These are phyloP conservation scores for Berberis vulgaris DNA, from an alignment of 164 flowering plant genomes.

Conservation along the genomic window DNA sequence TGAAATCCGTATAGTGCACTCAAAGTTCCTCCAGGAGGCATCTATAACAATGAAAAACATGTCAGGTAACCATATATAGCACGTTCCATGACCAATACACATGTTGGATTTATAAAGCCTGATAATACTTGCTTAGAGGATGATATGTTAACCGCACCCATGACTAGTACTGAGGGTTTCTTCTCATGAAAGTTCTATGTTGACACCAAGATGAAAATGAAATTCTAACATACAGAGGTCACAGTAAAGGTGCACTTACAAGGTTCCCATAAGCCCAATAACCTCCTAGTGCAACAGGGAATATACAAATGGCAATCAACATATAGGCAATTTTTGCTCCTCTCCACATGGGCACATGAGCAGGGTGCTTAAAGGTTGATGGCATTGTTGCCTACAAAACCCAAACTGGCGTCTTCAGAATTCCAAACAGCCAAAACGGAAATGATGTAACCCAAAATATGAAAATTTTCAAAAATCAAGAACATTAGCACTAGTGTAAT, in stretches of 20 bases:
- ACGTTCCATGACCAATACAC: neutral
- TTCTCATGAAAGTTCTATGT: no score
- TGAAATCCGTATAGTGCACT: constrained; percentile 81
- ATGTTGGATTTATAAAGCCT: no score
- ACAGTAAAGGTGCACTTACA: constrained; percentile 33
- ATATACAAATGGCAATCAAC: constrained; percentile 89
- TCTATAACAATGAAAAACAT: constrained; percentile 27
- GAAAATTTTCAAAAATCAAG: neutral
- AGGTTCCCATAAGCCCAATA: constrained; percentile 98
- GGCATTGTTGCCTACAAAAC: constrained; percentile 88
- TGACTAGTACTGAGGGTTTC: no score
- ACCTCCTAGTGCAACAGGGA: constrained; percentile 94
- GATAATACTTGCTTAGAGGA: no score
- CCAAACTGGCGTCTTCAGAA: neutral
- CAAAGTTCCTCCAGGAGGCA: constrained; percentile 91
- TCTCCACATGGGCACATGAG: constrained; percentile 98
- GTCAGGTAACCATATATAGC: neutral
- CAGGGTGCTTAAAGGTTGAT: constrained; percentile 95
- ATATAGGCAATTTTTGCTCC: constrained; percentile 96
- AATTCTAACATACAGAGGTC: neutral
- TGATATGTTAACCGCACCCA: no score
- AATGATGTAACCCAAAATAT: neutral
- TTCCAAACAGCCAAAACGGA: neutral
- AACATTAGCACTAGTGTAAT: neutral
- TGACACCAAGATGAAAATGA: neutral